These are phyloP conservation scores for Corylus avellana DNA, from an alignment of 306 rosid species.

Conservation along the genomic window DNA sequence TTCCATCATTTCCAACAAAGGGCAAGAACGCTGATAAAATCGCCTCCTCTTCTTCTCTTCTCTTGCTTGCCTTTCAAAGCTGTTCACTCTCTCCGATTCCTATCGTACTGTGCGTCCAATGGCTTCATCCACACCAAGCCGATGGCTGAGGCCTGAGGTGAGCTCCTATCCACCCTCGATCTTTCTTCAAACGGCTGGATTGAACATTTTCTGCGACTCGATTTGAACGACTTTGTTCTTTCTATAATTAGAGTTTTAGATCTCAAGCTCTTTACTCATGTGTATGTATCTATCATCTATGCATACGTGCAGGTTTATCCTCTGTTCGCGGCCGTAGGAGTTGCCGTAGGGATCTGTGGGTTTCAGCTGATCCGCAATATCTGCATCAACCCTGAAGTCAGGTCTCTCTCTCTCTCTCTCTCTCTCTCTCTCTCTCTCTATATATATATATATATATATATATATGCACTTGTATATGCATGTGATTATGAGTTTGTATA, in stretches of 20 bases:
- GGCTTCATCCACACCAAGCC: conserved; percentile 46
- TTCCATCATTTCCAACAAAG: background rate
- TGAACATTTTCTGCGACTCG: background rate
- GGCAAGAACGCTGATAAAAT: background rate
- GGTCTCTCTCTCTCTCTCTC: conserved; percentile 41
- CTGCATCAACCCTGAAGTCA: conserved; percentile 94
- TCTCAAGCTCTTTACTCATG: background rate
- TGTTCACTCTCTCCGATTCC: background rate
- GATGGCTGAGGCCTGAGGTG: conserved; percentile 90
- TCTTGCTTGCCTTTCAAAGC: background rate
- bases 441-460: no score
- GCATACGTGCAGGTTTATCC: conserved; percentile 74
- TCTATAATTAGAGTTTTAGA: background rate
- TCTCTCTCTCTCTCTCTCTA: background rate
- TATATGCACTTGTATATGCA: background rate
- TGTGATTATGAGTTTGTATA: background rate
- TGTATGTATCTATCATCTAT: background rate
- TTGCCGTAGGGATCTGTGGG: conserved; percentile 85
- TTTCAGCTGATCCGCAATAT: conserved; percentile 69
- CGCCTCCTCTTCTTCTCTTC: background rate
- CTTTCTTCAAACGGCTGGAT: background rate
- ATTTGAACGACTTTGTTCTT: background rate
- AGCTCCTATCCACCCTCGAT: conserved; percentile 21
- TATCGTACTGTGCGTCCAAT: conserved; percentile 17
- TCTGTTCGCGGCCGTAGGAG: conserved; percentile 77